A percentile compares a stretch with the other conserved stretches of the same genome.
Evolutionary conservation across 169 alveolate species (phyloP).

Genomic region (Besnoitia besnoiti): DNA sequence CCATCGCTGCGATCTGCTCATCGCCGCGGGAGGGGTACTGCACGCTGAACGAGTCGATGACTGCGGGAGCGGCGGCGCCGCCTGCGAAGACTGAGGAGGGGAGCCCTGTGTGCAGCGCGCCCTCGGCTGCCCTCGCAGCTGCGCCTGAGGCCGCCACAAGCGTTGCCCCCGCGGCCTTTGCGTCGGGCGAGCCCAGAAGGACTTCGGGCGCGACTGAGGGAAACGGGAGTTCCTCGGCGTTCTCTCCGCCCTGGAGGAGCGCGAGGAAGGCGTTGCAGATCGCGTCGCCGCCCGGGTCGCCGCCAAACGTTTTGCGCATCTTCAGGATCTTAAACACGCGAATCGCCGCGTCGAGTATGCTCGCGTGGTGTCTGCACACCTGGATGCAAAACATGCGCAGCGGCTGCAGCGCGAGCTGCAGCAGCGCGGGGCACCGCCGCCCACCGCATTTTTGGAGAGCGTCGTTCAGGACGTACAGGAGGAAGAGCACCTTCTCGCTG

Average conservation of each 20-base stretch:
- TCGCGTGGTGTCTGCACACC: neutral
- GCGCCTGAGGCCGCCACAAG: neutral
- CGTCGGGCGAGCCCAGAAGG: neutral
- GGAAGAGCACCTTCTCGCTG: conserved; percentile 33
- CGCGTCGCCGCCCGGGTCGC: neutral
- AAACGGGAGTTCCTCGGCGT: neutral
- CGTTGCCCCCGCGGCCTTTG: neutral
- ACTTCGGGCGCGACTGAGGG: no score
- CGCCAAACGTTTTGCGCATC: neutral
- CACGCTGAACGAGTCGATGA: neutral
- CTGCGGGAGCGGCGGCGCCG: neutral
- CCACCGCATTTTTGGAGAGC: neutral
- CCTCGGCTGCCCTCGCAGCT: no score
- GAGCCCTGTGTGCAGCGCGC: no score
- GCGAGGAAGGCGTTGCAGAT: conserved; percentile 31
- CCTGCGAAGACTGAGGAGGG: no score
- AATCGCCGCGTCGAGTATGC: neutral
- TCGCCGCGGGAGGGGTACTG: conserved; percentile 9
- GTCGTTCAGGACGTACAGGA: conserved; percentile 31
- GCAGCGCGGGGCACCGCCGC: conserved; percentile 13
- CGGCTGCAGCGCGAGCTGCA: conserved; percentile 17
- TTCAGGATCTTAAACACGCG: conserved; percentile 21
- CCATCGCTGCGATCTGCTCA: neutral
- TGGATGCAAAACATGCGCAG: conserved; percentile 14
- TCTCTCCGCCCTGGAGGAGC: neutral